phyloP scores from a whole-genome alignment of 306 rosid species.

The Vicia faba region DNA sequence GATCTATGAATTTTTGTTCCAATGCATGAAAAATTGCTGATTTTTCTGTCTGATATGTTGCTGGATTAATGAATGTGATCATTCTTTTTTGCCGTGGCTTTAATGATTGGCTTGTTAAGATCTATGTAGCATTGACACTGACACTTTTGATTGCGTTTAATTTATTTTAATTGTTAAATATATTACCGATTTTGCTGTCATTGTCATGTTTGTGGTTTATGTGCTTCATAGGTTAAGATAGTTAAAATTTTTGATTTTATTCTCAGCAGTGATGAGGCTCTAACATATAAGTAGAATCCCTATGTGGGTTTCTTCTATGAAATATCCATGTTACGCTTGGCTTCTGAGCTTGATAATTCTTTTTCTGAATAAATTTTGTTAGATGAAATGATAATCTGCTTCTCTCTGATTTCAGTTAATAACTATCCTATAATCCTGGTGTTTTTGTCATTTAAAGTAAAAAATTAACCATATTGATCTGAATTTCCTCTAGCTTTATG shows the following conservation, averaged over 20 bases:
- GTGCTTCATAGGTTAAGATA: too few relatives aligned
- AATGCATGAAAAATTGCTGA: not conserved
- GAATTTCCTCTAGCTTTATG: not conserved
- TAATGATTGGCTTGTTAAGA: not conserved
- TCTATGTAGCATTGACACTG: too few relatives aligned
- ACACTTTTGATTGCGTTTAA: too few relatives aligned
- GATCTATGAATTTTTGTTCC: not conserved
- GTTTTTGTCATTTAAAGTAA: too few relatives aligned
- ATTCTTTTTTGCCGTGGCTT: not conserved
- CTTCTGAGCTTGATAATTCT: slow-evolving; percentile 54
- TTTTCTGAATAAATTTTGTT: not conserved
- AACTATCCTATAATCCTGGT: not conserved
- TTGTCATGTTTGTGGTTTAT: too few relatives aligned
- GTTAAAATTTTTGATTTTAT: not conserved
- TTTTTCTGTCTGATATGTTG: not conserved
- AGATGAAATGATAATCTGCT: not conserved
- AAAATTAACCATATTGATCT: too few relatives aligned
- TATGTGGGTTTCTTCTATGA: slow-evolving; percentile 45
- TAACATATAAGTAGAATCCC: slow-evolving; percentile 44
- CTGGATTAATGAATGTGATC: not conserved
- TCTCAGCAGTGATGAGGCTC: slow-evolving; percentile 55
- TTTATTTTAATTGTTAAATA: too few relatives aligned
- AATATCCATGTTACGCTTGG: slow-evolving; percentile 59
- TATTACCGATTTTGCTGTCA: too few relatives aligned
- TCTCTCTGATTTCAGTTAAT: not conserved